Base-by-base conservation (phyloP, 768 basidiomycete genomes). In the Tylopilus sp. region DNA sequence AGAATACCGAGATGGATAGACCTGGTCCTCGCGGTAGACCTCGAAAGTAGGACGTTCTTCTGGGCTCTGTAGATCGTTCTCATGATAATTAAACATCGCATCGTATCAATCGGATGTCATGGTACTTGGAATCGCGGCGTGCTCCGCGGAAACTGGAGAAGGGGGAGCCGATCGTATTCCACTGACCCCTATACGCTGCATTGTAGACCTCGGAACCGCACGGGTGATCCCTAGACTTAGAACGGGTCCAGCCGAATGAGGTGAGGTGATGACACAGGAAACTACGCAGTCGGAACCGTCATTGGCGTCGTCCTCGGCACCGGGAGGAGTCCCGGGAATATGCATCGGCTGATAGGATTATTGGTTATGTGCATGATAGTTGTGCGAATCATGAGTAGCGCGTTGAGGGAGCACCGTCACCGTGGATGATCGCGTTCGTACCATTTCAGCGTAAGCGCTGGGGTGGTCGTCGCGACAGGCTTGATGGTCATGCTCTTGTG, bases 51-150 rank as follows among this genome's bases (percentile, higher is more conserved):
- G 29, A 10, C 38, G 55, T 28, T 50, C 48, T 17, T 55, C 63
- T 1, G 52, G 41, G 26, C 28, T 43, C 30, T 55, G 60, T 6
- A 55, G 45, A 33, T 62, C 61, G 26, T 62, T 64, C 30, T 56
- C n/a, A n/a, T n/a, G n/a, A n/a, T n/a, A 45, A 14, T 62, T 69
- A 33, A 76, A 68, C 28, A 19, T 17, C 6, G 74, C 59, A 58
- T 79, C 79, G 47, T 78, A 72, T 52, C 76, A 75, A 24, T 75
- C 74, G 16, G 80, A 74, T 34, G 76, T 75, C 30, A n/a, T 43
- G 10, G 73, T 69, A 38, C 45, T 53, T 19, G 61, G 61, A 63
- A 77, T 80, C 28, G 75, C 59, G 30, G 74, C 72, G 25, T 68
- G 67, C 38, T 78, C 73, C 1, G 62, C 64, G 12, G 72, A 70